Base-by-base conservation (phyloP, 1,139 yeast genomes). In the Spathaspora sp. region DNA sequence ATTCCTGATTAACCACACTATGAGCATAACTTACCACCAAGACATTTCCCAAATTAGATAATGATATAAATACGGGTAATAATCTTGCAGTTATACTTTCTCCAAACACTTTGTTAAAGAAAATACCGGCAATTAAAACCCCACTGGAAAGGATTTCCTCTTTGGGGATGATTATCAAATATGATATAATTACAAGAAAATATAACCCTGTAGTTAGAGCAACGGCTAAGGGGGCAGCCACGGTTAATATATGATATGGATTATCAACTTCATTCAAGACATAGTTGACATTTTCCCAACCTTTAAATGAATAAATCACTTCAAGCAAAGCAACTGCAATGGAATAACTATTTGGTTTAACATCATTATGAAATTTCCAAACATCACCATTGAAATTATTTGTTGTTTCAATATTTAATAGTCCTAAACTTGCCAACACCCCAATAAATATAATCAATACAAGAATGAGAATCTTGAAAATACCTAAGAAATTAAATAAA, bases 21-120 rank as follows among this genome's bases (percentile, higher is more conserved):
- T 86, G 95, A 1, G 93, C 85, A 60, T 81, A 87, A 29, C 86
- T 82, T 33, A 86, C 95, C 39, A 87, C 83, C 64, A 86, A 69
- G 25, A 87, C 93, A 58, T 87, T 87, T 29, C 95, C 95, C 41
- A 86, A 66, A 24, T 89, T 89, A 51, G 88, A 82, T 36, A 86
- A 67, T 1, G 91, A 89, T 39, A 87, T 89, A 51, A 86, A 75
- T n/a, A 84, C 80, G 0, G 90, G 83, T 25, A 87, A 75, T 6
- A 87, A 80, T 50, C 76, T 75, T 48, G 78, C 59, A 0, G 85
- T 83, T n/a, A 85, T 78, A 29, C 74, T 72, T 43, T 74, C 74
- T 38, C 93, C 93, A 65, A 86, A 86, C n/a, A 83, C 83, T 56
- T 82, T 82, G 47, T 78, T 78, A 65, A 87, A 87, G 63, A 84